A percentile compares a stretch with the other conserved stretches of the same genome.
Conservation (phyloP, 768 basidiomycete species). For the Lenzites betulinus region DNA sequence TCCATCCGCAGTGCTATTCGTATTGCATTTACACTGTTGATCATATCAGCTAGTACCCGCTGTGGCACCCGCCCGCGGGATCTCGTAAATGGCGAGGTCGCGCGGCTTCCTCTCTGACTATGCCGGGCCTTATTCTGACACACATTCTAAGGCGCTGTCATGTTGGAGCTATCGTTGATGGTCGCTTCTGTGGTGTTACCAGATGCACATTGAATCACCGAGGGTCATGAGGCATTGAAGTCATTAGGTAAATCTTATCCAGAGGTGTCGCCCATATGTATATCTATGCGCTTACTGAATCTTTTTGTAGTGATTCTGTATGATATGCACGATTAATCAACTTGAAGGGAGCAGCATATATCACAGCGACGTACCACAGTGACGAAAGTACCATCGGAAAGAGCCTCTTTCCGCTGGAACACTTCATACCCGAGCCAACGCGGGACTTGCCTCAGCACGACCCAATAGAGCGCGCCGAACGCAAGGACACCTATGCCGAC, state of each 20-base stretch:
- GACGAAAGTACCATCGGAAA: slow-evolving; percentile 55
- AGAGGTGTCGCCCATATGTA: no score
- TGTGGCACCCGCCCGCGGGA: no score
- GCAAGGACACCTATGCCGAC: slow-evolving; percentile 30
- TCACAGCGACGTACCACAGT: slow-evolving; percentile 39
- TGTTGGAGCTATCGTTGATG: no score
- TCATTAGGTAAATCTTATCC: no score
- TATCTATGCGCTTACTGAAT: background rate
- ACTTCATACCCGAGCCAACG: slow-evolving; percentile 48
- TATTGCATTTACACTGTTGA: background rate
- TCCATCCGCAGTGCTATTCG: background rate
- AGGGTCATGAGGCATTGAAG: no score
- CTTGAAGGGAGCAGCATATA: background rate
- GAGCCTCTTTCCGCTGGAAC: slow-evolving; percentile 45
- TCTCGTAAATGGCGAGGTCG: no score
- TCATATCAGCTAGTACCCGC: no score
- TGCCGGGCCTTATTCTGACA: no score
- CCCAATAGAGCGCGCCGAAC: slow-evolving; percentile 25
- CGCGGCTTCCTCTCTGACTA: no score
- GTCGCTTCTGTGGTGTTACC: no score
- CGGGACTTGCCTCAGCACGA: slow-evolving; percentile 46
- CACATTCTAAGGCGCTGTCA: no score
- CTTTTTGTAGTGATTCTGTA: slow-evolving; percentile 7
- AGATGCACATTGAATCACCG: no score
- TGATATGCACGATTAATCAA: background rate